Conservation (phyloP, 495 filamentous ascomycete species). For the Lepidopterella palustris region DNA sequence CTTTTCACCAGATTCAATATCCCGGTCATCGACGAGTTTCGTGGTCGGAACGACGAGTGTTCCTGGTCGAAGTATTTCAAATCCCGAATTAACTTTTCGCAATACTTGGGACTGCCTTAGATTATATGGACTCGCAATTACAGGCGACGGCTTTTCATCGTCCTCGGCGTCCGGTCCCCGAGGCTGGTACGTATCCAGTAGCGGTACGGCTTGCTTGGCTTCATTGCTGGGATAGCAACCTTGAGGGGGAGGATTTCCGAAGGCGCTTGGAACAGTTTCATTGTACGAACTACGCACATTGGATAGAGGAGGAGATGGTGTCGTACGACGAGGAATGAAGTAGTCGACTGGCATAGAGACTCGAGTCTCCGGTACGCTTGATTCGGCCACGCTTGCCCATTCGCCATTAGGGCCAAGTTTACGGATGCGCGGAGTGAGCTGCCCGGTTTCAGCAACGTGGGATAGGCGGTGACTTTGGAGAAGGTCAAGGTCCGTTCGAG, state of each 20-base stretch:
- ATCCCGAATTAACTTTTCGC: constrained; percentile 55
- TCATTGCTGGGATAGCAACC: constrained; percentile 14
- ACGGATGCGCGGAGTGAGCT: constrained; percentile 38
- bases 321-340: constrained; percentile 27
- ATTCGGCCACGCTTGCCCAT: constrained; percentile 19
- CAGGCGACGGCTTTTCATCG: constrained; percentile 1
- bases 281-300: neutral
- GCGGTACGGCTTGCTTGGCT: constrained; percentile 20
- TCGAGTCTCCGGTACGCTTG: constrained; percentile 16
- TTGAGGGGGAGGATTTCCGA: constrained; percentile 2
- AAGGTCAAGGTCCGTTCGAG: constrained; percentile 33
- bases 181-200: constrained; percentile 24
- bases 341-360: constrained; percentile 24
- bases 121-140: constrained; percentile 25
- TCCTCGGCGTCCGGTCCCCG: constrained; percentile 14
- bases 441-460: constrained; percentile 44
- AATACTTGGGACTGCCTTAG: constrained; percentile 43
- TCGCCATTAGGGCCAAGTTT: constrained; percentile 26
- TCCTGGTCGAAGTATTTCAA: constrained; percentile 54
- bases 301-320: constrained; percentile 19
- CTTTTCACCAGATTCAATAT: constrained; percentile 26
- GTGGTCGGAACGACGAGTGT: constrained; percentile 30
- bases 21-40: constrained; percentile 7
- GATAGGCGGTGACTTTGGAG: constrained; percentile 40
- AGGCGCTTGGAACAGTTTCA: neutral